Evolutionary conservation across 2,329 filamentous ascomycete genomes (phyloP), one percentile per base, ranked within the genome.

Genomic region (Colletotrichum godetiae): DNA sequence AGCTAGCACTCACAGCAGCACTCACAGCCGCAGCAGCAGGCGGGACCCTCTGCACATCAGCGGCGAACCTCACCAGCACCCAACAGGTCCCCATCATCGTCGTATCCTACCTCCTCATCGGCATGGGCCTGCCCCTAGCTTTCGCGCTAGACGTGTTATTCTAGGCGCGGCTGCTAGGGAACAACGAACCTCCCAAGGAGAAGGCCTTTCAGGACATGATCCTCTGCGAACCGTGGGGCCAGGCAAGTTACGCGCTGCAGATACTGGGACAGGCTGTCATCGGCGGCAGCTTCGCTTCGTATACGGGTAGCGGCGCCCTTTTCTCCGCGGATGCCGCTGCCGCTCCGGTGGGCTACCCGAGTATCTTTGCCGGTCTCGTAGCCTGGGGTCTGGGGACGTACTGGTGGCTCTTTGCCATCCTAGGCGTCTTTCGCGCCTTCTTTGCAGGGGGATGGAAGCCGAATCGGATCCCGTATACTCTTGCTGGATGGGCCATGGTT

Each of bases 331-430:
- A 78, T 4, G 82, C 83, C 1, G 81, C 83, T 1, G 81, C 81
- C 0, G 67, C 52, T 1, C 75, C 79, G 0, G 76, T 86, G 7
- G 80, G 77, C 0, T 78, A 77, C 24, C 72, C 77, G 5, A 85
- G 84, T 49, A 78, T 82, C 46, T 80, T 86, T 35, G 74, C 78
- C 0, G 84, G 82, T 0, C 64, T 86, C 35, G 57, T 84, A 19
- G 76, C 78, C n/a, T 84, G 82, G 80, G 84, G 84, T 0, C 80
- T 82, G 58, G 82, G 79, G 0, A 80, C 81, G 4, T 84, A 86
- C 52, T 86, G 83, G 84, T 83, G 82, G 81, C 72, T 77, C n/a
- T 82, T 86, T 70, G 82, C 82, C 2, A 75, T 83, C 8, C 71
- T 81, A 49, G 80, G 81, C 63, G 82, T 83, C 19, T 0, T 57